phyloP scores from a whole-genome alignment of 441 rosid species.

The Breynia disticha region DNA sequence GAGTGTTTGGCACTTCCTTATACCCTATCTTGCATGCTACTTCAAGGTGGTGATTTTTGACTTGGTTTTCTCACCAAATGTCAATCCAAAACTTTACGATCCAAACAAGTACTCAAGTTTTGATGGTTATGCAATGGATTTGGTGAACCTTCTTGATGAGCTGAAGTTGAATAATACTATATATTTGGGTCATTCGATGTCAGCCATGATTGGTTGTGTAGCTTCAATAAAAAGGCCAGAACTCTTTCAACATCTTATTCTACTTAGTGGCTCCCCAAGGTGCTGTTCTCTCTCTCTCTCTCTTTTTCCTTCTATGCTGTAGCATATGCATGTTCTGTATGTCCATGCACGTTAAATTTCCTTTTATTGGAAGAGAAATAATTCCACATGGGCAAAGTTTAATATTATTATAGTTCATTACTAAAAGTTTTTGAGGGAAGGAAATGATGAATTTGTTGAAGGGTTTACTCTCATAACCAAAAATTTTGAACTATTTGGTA shows the following conservation, averaged over 20 bases:
- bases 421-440: too few relatives aligned
- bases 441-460: too few relatives aligned
- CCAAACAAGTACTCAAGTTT: constrained; percentile 18
- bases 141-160: constrained; percentile 25
- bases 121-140: constrained; percentile 23
- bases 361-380: too few relatives aligned
- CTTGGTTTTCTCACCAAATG: constrained; percentile 28
- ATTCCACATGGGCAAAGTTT: too few relatives aligned
- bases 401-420: too few relatives aligned
- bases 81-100: constrained; percentile 13
- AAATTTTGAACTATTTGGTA: too few relatives aligned
- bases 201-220: constrained; percentile 34
- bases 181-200: constrained; percentile 35
- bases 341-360: not conserved
- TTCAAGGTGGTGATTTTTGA: constrained; percentile 33
- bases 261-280: constrained; percentile 36
- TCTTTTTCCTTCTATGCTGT: not conserved
- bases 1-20: constrained; percentile 22
- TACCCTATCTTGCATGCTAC: constrained; percentile 26
- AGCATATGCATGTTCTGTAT: not conserved
- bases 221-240: constrained; percentile 26
- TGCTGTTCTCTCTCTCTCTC: not conserved
- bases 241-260: constrained; percentile 26
- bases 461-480: too few relatives aligned
- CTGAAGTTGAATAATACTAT: constrained; percentile 15